phyloP scores from a whole-genome alignment of 2,329 filamentous ascomycete species.

The Cladophialophora chaetospira region DNA sequence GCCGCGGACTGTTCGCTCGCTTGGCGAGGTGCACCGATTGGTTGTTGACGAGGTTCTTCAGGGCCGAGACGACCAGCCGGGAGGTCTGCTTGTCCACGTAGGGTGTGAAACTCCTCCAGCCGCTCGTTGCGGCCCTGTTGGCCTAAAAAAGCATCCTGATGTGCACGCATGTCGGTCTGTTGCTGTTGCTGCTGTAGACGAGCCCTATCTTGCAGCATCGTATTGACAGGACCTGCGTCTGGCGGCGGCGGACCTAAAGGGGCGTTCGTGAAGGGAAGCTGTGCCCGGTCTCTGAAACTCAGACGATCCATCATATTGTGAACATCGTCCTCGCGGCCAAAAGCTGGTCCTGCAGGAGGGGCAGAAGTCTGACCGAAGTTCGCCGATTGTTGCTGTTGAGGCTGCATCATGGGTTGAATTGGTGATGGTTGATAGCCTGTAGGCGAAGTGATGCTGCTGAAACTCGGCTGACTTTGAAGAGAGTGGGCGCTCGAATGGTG shows the following conservation, averaged over 20 bases:
- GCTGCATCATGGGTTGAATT: slow-evolving; percentile 61
- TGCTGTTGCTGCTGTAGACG: slow-evolving; percentile 51
- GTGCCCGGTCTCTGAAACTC: slow-evolving; percentile 56
- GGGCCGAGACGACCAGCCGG: slow-evolving; percentile 35
- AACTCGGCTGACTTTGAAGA: slow-evolving; percentile 94
- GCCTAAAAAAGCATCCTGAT: slow-evolving; percentile 50
- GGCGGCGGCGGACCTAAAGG: slow-evolving; percentile 50
- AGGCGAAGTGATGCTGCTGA: slow-evolving; percentile 90
- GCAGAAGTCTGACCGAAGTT: slow-evolving; percentile 20
- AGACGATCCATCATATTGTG: slow-evolving; percentile 66
- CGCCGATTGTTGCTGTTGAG: slow-evolving; percentile 49
- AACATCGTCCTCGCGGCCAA: slow-evolving; percentile 71
- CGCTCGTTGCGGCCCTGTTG: slow-evolving; percentile 64
- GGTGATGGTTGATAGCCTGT: slow-evolving; percentile 66
- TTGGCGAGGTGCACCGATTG: slow-evolving; percentile 38
- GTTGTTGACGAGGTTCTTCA: slow-evolving; percentile 46
- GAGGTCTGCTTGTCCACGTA: slow-evolving; percentile 71
- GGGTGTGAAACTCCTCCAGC: slow-evolving; percentile 78
- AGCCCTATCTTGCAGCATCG: slow-evolving; percentile 63
- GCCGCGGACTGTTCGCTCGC: slow-evolving; percentile 35
- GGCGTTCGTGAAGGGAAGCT: slow-evolving; percentile 51
- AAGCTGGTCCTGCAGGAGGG: slow-evolving; percentile 11
- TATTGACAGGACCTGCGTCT: slow-evolving; percentile 54
- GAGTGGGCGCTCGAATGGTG: slow-evolving; percentile 96
- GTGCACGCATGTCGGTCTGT: slow-evolving; percentile 38